Conservation (phyloP, 2,329 filamentous ascomycete species). For the Talaromyces pinophilus region DNA sequence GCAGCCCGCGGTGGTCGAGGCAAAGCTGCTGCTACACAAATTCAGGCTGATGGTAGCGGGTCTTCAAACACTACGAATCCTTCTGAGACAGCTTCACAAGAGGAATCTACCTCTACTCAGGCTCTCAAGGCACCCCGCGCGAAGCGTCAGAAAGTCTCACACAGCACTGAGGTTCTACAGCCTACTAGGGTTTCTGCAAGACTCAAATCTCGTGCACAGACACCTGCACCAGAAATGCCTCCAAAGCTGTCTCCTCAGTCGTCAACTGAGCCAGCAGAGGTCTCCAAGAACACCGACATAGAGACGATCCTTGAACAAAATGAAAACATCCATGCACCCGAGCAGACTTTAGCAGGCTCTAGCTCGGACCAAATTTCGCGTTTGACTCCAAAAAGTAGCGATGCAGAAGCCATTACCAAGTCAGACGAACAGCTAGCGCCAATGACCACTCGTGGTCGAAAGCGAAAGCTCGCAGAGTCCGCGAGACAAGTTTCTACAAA, state of each 20-base stretch:
- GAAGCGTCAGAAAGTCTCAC: conserved; percentile 35
- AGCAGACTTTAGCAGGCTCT: conserved; percentile 2
- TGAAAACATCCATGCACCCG: neutral
- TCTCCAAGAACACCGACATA: neutral
- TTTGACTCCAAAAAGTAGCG: conserved; percentile 1
- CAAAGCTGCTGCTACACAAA: conserved; percentile 10
- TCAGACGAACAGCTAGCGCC: neutral
- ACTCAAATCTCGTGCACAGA: conserved; percentile 30
- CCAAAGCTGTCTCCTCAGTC: conserved; percentile 16
- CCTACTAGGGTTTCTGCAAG: conserved; percentile 40
- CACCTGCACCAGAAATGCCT: conserved; percentile 21
- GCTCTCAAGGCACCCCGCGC: conserved; percentile 35
- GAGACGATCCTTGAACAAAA: neutral
- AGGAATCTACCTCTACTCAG: conserved; percentile 14
- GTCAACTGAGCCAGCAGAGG: neutral
- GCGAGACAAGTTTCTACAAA: conserved; percentile 9
- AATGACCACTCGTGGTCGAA: conserved; percentile 14
- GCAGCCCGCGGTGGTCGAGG: conserved; percentile 5
- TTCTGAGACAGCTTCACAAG: conserved; percentile 2
- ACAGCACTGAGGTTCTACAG: conserved; percentile 35
- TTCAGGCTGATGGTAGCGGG: conserved; percentile 19
- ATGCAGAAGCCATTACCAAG: neutral
- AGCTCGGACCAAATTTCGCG: neutral
- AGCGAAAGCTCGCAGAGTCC: conserved; percentile 16
- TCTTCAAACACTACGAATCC: neutral